Conservation (phyloP, 257 asterid genomes). For the Gynochthodes officinalis region DNA sequence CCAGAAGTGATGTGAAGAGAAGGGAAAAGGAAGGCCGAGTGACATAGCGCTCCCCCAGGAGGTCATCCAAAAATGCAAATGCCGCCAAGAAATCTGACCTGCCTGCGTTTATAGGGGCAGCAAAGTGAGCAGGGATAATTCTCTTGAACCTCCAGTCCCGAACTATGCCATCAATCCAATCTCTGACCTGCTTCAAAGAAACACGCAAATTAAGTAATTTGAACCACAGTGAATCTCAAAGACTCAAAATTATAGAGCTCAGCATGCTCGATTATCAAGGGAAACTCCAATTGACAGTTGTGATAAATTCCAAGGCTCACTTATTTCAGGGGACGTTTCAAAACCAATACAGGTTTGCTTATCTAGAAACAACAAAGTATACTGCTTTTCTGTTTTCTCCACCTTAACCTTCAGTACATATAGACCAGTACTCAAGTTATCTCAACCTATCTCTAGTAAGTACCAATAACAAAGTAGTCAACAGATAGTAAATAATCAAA, state of each 20-base stretch:
- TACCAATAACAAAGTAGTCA: not conserved
- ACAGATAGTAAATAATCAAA: not conserved
- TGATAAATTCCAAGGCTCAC: not conserved
- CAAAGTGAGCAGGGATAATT: slow-evolving; percentile 93
- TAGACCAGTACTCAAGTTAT: not conserved
- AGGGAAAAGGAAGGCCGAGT: slow-evolving; percentile 73
- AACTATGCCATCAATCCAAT: slow-evolving; percentile 79
- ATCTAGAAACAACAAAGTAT: not conserved
- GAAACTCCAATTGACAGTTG: not conserved
- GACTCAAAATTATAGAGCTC: not conserved
- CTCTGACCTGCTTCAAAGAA: slow-evolving; percentile 59
- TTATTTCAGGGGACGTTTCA: not conserved
- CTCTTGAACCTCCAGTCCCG: slow-evolving; percentile 91
- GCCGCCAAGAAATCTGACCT: slow-evolving; percentile 83
- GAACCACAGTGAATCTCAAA: not conserved
- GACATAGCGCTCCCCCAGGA: slow-evolving; percentile 62
- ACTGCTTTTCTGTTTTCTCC: not conserved
- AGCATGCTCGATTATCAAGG: not conserved
- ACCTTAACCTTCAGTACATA: not conserved
- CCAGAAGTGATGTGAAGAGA: slow-evolving; percentile 70
- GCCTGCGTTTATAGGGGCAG: slow-evolving; percentile 80
- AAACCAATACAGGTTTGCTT: not conserved
- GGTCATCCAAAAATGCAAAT: slow-evolving; percentile 88
- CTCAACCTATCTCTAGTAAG: not conserved
- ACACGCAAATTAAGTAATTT: not conserved